phyloP scores from a whole-genome alignment of 148 eudicot genomes.

The Drosera capensis region DNA sequence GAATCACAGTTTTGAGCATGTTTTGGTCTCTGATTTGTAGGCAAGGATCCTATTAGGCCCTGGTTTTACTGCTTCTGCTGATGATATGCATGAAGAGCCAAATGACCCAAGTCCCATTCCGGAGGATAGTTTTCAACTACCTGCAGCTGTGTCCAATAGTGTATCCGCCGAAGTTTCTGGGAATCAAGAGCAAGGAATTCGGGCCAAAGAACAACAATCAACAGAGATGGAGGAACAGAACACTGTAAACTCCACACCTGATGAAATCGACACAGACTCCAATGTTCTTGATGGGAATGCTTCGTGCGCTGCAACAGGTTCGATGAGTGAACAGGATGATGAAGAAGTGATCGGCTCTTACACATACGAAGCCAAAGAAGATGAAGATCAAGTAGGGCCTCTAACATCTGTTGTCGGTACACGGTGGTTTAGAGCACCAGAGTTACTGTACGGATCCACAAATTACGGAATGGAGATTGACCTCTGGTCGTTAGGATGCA shows the following conservation, averaged over 20 bases:
- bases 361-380: conserved; percentile 38
- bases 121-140: conserved; percentile 12
- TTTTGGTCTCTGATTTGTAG: conserved; percentile 21
- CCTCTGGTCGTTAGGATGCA: conserved; percentile 90
- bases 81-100: conserved; percentile 17
- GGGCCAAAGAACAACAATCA: conserved; percentile 17
- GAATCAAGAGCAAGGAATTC: conserved; percentile 21
- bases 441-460: conserved; percentile 72
- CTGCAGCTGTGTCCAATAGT: conserved; percentile 11
- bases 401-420: conserved; percentile 92
- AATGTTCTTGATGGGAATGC: conserved; percentile 52
- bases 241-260: conserved; percentile 17
- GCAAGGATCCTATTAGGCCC: conserved; percentile 79
- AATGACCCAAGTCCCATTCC: conserved; percentile 13
- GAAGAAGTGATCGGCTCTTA: conserved; percentile 33
- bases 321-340: conserved; percentile 59
- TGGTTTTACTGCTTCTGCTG: conserved; percentile 26
- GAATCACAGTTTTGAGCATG: no score
- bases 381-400: conserved; percentile 26
- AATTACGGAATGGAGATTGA: conserved; percentile 72
- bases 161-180: conserved; percentile 8
- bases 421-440: conserved; percentile 93
- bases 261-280: conserved; percentile 50
- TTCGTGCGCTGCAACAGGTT: conserved; percentile 81
- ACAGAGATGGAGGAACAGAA: conserved; percentile 27